phyloP scores from a whole-genome alignment of 768 basidiomycete species.

The Lactarius hatsudake region DNA sequence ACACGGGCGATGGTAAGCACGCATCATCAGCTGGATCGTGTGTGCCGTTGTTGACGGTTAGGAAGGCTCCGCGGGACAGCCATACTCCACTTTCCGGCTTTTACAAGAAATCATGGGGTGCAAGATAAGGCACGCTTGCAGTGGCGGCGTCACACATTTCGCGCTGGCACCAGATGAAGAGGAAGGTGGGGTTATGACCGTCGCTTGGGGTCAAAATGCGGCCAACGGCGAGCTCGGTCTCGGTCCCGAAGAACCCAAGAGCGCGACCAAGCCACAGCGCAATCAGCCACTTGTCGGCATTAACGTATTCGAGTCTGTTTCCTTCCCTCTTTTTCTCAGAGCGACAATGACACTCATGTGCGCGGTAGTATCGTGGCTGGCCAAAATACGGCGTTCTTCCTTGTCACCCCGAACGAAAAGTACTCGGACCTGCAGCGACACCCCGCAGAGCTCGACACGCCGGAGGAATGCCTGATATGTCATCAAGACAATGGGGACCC shows the following conservation, averaged over 20 bases:
- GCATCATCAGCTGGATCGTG: background rate
- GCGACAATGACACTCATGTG: background rate
- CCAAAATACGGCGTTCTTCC: conserved; percentile 82
- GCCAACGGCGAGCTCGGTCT: conserved; percentile 84
- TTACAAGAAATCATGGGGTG: conserved; percentile 90
- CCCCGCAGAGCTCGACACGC: conserved; percentile 68
- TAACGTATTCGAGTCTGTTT: conserved; percentile 70
- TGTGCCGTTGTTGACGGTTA: conserved; percentile 13
- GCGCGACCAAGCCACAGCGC: conserved; percentile 76
- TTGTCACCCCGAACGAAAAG: conserved; percentile 72
- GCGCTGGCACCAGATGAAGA: conserved; percentile 74
- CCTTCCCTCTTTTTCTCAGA: background rate
- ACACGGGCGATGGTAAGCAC: conserved; percentile 79
- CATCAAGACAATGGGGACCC: conserved; percentile 66
- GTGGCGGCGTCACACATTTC: conserved; percentile 91
- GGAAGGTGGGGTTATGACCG: conserved; percentile 64
- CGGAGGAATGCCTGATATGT: conserved; percentile 71
- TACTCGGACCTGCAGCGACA: conserved; percentile 78
- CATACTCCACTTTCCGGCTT: conserved; percentile 82
- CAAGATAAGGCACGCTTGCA: conserved; percentile 63
- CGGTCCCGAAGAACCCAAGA: conserved; percentile 78
- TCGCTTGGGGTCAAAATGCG: conserved; percentile 85
- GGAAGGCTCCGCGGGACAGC: conserved; percentile 84
- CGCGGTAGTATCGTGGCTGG: conserved; percentile 69
- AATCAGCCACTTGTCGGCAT: conserved; percentile 72